These are phyloP conservation scores for Bipolaris oryzae DNA, from an alignment of 2,329 filamentous ascomycete genomes.

Conservation along the genomic window DNA sequence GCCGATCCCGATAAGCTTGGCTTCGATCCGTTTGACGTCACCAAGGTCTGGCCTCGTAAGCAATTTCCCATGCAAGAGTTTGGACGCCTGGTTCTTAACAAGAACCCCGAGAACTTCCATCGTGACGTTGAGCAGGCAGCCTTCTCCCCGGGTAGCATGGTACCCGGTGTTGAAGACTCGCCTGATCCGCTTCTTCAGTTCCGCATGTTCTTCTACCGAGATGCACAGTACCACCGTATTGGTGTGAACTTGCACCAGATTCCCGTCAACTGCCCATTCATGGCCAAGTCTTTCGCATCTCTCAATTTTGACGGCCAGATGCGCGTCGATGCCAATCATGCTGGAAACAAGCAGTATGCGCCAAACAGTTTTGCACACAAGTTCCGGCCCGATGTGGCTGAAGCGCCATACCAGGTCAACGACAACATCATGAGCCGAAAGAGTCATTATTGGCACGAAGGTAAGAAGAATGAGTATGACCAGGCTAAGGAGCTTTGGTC, in stretches of 20 bases:
- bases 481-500: slow-evolving; percentile 58
- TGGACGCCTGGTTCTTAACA: slow-evolving; percentile 59
- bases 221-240: slow-evolving; percentile 60
- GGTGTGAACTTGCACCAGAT: slow-evolving; percentile 61
- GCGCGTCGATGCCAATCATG: slow-evolving; percentile 56
- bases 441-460: slow-evolving; percentile 62
- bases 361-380: slow-evolving; percentile 60
- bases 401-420: slow-evolving; percentile 57
- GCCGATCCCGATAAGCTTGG: slow-evolving; percentile 57
- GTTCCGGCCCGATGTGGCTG: slow-evolving; percentile 59
- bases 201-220: slow-evolving; percentile 42
- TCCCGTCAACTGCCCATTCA: slow-evolving; percentile 55
- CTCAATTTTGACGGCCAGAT: slow-evolving; percentile 59
- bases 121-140: slow-evolving; percentile 46
- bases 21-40: slow-evolving; percentile 61
- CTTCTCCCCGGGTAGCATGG: slow-evolving; percentile 59
- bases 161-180: slow-evolving; percentile 57
- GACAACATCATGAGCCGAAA: slow-evolving; percentile 60
- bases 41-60: slow-evolving; percentile 59
- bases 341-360: slow-evolving; percentile 58
- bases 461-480: slow-evolving; percentile 59
- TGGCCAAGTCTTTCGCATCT: slow-evolving; percentile 54
- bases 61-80: slow-evolving; percentile 59
- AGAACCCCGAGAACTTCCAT: slow-evolving; percentile 61
- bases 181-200: slow-evolving; percentile 30